Conservation (phyloP, 352 stramenopile genomes). For the Phytophthora pisi region DNA sequence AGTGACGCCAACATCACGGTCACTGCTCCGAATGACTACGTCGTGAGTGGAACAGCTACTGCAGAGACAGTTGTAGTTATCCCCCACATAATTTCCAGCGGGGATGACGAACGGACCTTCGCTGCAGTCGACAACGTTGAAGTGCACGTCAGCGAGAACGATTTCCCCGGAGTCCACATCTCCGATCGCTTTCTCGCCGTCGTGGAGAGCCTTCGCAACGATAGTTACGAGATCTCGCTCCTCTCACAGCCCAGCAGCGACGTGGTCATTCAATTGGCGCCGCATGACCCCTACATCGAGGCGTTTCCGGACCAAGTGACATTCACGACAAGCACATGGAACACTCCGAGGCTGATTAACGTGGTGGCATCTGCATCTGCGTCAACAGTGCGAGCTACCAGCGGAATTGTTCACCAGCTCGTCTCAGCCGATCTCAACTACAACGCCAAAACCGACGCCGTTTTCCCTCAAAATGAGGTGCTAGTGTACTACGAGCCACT, state of each 20-base stretch:
- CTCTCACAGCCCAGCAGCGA: slow-evolving; percentile 45
- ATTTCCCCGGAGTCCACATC: slow-evolving; percentile 59
- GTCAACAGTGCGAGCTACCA: slow-evolving; percentile 16
- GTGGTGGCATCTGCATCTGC: slow-evolving; percentile 26
- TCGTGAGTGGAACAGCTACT: slow-evolving; percentile 23
- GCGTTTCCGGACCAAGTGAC: slow-evolving; percentile 32
- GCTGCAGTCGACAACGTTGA: slow-evolving; percentile 32
- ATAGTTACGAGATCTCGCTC: slow-evolving; percentile 58
- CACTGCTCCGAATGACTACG: slow-evolving; percentile 25
- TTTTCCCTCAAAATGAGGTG: slow-evolving; percentile 51
- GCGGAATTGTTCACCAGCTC: slow-evolving; percentile 41
- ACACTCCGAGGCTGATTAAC: slow-evolving; percentile 37
- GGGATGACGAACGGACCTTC: slow-evolving; percentile 45
- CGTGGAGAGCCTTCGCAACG: slow-evolving; percentile 49
- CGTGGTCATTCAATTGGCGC: slow-evolving; percentile 42
- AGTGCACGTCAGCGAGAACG: slow-evolving; percentile 56
- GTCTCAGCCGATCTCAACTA: slow-evolving; percentile 55
- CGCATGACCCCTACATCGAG: slow-evolving; percentile 36
- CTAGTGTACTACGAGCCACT: slow-evolving; percentile 65
- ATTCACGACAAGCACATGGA: slow-evolving; percentile 51
- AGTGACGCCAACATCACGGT: slow-evolving; percentile 36
- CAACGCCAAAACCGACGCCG: slow-evolving; percentile 21
- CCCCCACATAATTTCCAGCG: slow-evolving; percentile 42
- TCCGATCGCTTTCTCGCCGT: slow-evolving; percentile 55
- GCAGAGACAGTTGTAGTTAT: slow-evolving; percentile 29